Evolutionary conservation across 1,284 basidiomycete genomes (phyloP).

Genomic region (Puccinia polysora): DNA sequence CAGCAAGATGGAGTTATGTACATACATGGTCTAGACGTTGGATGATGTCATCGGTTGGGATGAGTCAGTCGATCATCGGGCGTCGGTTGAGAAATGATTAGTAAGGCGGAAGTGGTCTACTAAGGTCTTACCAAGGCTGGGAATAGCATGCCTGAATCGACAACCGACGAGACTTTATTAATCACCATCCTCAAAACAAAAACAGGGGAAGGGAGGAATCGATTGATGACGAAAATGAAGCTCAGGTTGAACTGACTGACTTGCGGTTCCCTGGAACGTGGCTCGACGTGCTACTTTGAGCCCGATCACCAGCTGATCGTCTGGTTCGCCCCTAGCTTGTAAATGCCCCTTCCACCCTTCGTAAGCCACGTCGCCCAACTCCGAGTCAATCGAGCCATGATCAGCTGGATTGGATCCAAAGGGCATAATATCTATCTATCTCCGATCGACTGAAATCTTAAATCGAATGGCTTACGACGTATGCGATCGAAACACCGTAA

Average conservation of each 20-base stretch:
- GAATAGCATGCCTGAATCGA: constrained; percentile 18
- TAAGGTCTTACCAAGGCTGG: constrained; percentile 8
- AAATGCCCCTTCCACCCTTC: constrained; percentile 31
- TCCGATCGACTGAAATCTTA: not conserved
- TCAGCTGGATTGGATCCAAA: no score
- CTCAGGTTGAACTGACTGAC: no score
- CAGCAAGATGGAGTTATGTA: no score
- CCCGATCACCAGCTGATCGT: constrained; percentile 16
- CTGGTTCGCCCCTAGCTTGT: constrained; percentile 11
- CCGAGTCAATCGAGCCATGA: not conserved
- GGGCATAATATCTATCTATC: no score
- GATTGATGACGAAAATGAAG: no score
- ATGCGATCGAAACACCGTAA: constrained; percentile 52
- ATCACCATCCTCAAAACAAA: not conserved
- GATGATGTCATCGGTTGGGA: not conserved
- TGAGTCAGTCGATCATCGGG: not conserved
- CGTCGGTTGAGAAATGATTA: not conserved
- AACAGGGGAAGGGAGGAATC: not conserved
- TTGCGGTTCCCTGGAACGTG: constrained; percentile 49
- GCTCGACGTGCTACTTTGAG: constrained; percentile 26
- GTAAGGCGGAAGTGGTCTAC: not conserved
- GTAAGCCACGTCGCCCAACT: constrained; percentile 21
- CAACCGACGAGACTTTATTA: not conserved
- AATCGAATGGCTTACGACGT: constrained; percentile 46
- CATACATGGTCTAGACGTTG: constrained; percentile 14